A percentile compares a stretch with the other conserved stretches of the same genome.
These are phyloP conservation scores for Thielaviopsis euricoi DNA, from an alignment of 2,329 filamentous ascomycete species.

Conservation along the genomic window DNA sequence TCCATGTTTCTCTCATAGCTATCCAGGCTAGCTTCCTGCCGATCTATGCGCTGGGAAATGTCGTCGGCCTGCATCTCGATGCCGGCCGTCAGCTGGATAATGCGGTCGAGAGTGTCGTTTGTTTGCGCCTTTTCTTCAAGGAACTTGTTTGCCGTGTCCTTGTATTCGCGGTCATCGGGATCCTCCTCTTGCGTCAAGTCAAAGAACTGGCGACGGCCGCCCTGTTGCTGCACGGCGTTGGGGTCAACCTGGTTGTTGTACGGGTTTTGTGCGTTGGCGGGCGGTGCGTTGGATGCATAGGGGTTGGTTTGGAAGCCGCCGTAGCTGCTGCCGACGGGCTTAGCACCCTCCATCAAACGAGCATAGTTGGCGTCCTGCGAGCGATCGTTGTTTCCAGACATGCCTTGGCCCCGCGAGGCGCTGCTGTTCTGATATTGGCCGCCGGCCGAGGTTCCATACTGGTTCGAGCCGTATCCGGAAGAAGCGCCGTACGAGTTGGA, in stretches of 20 bases:
- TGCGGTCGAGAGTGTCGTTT: slow-evolving; percentile 18
- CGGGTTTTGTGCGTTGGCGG: slow-evolving; percentile 3
- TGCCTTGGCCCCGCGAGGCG: slow-evolving; percentile 30
- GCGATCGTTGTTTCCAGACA: slow-evolving; percentile 34
- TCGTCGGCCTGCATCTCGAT: slow-evolving; percentile 54
- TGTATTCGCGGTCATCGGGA: slow-evolving; percentile 56
- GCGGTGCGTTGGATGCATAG: slow-evolving; percentile 2
- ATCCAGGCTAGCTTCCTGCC: slow-evolving; percentile 63
- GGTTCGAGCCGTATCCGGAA: slow-evolving; percentile 35
- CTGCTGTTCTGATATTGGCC: slow-evolving; percentile 32
- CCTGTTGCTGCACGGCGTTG: slow-evolving; percentile 24
- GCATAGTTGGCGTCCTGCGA: slow-evolving; percentile 29
- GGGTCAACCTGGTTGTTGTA: slow-evolving; percentile 11
- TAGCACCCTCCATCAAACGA: slow-evolving; percentile 6
- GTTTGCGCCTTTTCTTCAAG: slow-evolving; percentile 35
- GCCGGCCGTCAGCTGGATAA: slow-evolving; percentile 49
- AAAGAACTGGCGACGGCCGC: slow-evolving; percentile 46
- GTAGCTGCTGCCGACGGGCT: slow-evolving; percentile 11
- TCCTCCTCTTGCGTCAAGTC: slow-evolving; percentile 62
- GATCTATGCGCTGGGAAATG: slow-evolving; percentile 54
- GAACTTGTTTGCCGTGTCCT: slow-evolving; percentile 33
- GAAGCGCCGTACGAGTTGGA: slow-evolving; percentile 12
- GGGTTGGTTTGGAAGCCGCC: slow-evolving; percentile 16
- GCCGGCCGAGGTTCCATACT: slow-evolving; percentile 30
- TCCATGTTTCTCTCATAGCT: slow-evolving; percentile 76